Percentiles rank a stretch among this genome's conserved stretches.
These are phyloP conservation scores for Dactylellina haptotyla DNA, from an alignment of 2,329 filamentous ascomycete species.

Conservation along the genomic window DNA sequence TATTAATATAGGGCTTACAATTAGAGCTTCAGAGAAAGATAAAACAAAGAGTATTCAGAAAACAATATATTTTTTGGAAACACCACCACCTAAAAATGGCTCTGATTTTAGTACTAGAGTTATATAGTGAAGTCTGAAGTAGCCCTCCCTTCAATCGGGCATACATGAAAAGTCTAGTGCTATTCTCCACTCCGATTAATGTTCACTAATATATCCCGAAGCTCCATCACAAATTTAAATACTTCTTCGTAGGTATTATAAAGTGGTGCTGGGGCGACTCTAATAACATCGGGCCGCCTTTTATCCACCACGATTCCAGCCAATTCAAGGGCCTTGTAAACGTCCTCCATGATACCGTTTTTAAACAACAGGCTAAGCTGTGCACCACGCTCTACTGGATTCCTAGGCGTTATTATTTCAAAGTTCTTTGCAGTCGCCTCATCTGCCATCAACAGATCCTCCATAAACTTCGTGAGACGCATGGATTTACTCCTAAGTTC, in stretches of 20 bases:
- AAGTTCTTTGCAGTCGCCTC: constrained; percentile 62
- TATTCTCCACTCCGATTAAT: too few species aligned
- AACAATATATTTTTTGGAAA: too few species aligned
- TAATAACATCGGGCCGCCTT: constrained; percentile 83
- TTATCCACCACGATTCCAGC: constrained; percentile 82
- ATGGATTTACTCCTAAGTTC: constrained; percentile 77
- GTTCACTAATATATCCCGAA: too few species aligned
- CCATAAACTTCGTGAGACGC: constrained; percentile 78
- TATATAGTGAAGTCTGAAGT: too few species aligned
- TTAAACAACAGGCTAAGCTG: constrained; percentile 79
- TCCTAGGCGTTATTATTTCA: constrained; percentile 74
- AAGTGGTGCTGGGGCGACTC: constrained; percentile 82
- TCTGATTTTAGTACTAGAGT: too few species aligned
- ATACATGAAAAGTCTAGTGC: background rate
- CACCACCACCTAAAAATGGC: too few species aligned
- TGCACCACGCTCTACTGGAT: constrained; percentile 75
- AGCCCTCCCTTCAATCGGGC: background rate
- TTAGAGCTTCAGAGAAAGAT: too few species aligned
- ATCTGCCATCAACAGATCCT: constrained; percentile 66
- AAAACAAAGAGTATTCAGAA: too few species aligned
- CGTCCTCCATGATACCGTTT: constrained; percentile 74
- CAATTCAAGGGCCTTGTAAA: constrained; percentile 72
- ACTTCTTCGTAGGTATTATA: constrained; percentile 85
- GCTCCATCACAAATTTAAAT: constrained; percentile 68
- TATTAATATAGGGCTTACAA: too few species aligned